Conservation (phyloP, 2,329 filamentous ascomycete genomes). For the Samsoniella hepiali region DNA sequence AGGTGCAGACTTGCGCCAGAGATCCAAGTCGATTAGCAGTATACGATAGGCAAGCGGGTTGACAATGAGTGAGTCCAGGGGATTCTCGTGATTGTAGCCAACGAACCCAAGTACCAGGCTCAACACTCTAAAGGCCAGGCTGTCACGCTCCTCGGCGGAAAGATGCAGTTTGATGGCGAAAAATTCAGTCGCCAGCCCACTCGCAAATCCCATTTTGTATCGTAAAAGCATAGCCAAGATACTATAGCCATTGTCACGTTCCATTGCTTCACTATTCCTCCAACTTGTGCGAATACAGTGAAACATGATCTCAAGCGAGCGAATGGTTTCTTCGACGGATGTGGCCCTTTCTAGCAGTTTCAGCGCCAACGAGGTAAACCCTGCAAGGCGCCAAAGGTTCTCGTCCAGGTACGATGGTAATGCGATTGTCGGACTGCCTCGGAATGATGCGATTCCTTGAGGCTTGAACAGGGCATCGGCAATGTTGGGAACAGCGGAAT, state of each 20-base stretch:
- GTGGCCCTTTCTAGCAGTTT: constrained; percentile 78
- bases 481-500: constrained; percentile 80
- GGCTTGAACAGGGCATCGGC: constrained; percentile 82
- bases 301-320: constrained; percentile 80
- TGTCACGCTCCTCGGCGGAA: constrained; percentile 52
- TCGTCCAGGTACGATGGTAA: constrained; percentile 85
- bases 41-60: constrained; percentile 94
- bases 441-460: constrained; percentile 77
- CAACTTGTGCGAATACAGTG: constrained; percentile 85
- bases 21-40: constrained; percentile 85
- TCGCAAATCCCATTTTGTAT: constrained; percentile 67
- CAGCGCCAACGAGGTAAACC: constrained; percentile 79
- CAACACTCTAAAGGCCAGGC: constrained; percentile 62
- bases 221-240: constrained; percentile 80
- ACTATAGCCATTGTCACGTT: constrained; percentile 89
- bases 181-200: constrained; percentile 30
- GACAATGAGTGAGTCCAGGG: constrained; percentile 86
- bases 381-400: constrained; percentile 88
- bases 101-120: constrained; percentile 79
- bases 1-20: constrained; percentile 78
- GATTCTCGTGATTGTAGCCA: constrained; percentile 77
- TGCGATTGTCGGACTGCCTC: constrained; percentile 77
- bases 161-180: constrained; percentile 42
- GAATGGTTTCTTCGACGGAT: constrained; percentile 66
- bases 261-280: constrained; percentile 98